phyloP scores from a whole-genome alignment of 352 stramenopile genomes.

The Globisporangium nodosum region DNA sequence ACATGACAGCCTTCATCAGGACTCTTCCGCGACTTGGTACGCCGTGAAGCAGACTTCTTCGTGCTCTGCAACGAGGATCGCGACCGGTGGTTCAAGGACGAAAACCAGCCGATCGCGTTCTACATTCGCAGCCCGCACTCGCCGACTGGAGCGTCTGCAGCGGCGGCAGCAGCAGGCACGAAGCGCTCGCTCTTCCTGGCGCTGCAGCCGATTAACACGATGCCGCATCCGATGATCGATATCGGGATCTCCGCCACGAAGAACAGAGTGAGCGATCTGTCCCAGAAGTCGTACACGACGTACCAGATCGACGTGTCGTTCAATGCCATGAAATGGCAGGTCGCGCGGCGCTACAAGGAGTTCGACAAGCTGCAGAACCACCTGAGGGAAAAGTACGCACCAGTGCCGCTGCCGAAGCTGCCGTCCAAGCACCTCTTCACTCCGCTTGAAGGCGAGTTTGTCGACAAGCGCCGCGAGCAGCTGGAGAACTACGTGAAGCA shows the following conservation, averaged over 20 bases:
- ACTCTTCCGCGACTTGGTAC: constrained; percentile 22
- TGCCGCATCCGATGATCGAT: constrained; percentile 60
- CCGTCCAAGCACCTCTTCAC: constrained; percentile 69
- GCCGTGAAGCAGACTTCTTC: constrained; percentile 41
- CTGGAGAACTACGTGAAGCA: constrained; percentile 64
- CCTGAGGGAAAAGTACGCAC: constrained; percentile 36
- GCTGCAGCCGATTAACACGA: constrained; percentile 36
- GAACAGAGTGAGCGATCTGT: constrained; percentile 76
- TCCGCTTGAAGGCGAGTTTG: constrained; percentile 53
- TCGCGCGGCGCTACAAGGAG: constrained; percentile 64
- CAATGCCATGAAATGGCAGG: constrained; percentile 65
- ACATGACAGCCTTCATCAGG: constrained; percentile 6
- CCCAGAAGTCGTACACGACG: constrained; percentile 56
- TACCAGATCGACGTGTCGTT: constrained; percentile 72
- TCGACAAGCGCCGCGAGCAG: constrained; percentile 50
- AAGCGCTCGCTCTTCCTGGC: constrained; percentile 25
- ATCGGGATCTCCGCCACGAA: constrained; percentile 59
- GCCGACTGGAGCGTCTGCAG: background rate
- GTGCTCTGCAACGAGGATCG: constrained; percentile 30
- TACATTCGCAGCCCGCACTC: constrained; percentile 24
- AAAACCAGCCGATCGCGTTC: constrained; percentile 34
- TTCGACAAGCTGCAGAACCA: constrained; percentile 36
- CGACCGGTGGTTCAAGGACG: constrained; percentile 51
- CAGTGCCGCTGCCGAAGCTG: constrained; percentile 29
- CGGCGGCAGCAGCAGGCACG: background rate